Evolutionary conservation across 2,329 filamentous ascomycete species (phyloP), one percentile per base, ranked within the genome.

Genomic region (Periconia macrospinosa): DNA sequence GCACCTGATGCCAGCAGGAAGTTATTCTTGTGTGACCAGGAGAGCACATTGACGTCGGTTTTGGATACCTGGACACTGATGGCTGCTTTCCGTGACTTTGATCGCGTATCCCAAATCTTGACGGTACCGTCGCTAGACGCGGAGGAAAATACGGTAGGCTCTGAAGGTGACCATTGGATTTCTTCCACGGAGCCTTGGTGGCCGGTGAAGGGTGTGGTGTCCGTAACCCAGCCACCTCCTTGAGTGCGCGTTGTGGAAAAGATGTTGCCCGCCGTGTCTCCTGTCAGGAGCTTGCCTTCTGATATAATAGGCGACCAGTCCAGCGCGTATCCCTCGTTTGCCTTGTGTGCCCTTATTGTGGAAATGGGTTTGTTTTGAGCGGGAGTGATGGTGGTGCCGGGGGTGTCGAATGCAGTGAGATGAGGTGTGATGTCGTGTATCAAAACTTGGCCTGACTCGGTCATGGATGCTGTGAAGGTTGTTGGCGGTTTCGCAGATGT

Each of bases 401-500:
- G 94, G 54, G 85, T 89, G 72, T 97, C 93, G 74, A 99, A 97
- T 48, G 91, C 90, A 52, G 86, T 82, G 52, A 97, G 85, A 73
- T 97, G 91, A 2, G 91, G 88, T 2, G 92, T 94, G 47, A 99
- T 86, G 75, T 99, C 91, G 83, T 97, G 92, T 69, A 99, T 95
- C 47, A 94, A 85, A 61, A 97, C 86, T 67, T 95, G 84, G 40
- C 88, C 83, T 43, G 91, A 91, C 79, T 99, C 94, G 48, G 91
- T 91, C 91, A 96, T 96, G 50, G 90, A 87, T 41, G 94, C 94
- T 30, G 91, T 92, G 50, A 97, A 80, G 2, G 93, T 96, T 19
- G 86, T 91, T 2, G 88, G 85, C n/a, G 89, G 85, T 59, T 83
- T 83, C 20, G 87, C 86, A 15, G 87, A 83, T 65, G 90, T 89